These are phyloP conservation scores for Neurospora africana DNA, from an alignment of 495 filamentous ascomycete genomes.

Conservation along the genomic window DNA sequence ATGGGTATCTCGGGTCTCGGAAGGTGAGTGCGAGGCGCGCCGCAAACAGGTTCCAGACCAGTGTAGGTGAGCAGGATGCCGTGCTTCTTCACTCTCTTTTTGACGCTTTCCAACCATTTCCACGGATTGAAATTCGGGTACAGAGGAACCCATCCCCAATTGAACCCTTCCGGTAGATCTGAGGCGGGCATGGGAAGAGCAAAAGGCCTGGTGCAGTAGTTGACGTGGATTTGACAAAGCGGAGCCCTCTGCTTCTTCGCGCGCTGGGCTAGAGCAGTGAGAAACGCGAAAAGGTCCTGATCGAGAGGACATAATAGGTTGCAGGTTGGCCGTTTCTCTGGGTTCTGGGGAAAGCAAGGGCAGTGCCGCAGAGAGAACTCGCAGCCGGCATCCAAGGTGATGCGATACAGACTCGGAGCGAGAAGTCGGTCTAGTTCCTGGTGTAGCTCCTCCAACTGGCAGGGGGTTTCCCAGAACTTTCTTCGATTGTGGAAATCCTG, in stretches of 20 bases:
- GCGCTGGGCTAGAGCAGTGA: not conserved
- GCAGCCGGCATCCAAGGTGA: not conserved
- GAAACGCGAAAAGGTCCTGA: not conserved
- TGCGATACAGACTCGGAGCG: not conserved
- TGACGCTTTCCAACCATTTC: not conserved
- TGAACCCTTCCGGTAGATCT: not conserved
- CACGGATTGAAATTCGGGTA: not conserved
- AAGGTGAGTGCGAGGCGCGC: not conserved
- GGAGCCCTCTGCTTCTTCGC: not conserved
- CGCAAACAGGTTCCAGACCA: not conserved
- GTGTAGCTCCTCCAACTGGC: not conserved
- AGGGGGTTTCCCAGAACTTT: not conserved
- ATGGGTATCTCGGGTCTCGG: not conserved
- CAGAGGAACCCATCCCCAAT: not conserved
- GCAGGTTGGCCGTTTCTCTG: not conserved
- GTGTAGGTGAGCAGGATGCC: not conserved
- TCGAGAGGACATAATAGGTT: not conserved
- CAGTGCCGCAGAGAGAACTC: not conserved
- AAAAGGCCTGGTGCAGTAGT: not conserved
- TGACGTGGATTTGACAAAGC: not conserved
- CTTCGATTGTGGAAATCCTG: not conserved
- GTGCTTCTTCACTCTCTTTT: not conserved
- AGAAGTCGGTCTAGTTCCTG: not conserved
- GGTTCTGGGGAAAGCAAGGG: not conserved
- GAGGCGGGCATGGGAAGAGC: not conserved